A percentile compares a stretch with the other conserved stretches of the same genome.
Conservation (phyloP, 257 asterid species). For the Scutellaria galericulata region DNA sequence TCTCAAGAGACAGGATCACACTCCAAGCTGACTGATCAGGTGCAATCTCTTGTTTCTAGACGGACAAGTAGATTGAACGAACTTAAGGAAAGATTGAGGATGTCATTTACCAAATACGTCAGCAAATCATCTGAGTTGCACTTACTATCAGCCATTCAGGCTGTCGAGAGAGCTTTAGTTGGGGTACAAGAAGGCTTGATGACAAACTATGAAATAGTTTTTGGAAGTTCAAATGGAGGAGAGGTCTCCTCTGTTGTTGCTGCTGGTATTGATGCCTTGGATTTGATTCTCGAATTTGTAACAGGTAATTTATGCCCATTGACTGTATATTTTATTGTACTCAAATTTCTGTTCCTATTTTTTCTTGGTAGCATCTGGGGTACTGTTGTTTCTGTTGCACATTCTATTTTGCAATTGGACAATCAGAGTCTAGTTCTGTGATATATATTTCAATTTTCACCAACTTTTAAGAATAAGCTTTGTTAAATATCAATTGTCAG, state of each 20-base stretch:
- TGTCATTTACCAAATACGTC: constrained; percentile 62
- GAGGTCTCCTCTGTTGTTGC: constrained; percentile 74
- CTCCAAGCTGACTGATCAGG: constrained; percentile 46
- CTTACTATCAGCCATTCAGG: constrained; percentile 63
- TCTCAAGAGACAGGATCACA: constrained; percentile 63
- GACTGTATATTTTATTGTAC: constrained; percentile 7
- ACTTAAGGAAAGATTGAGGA: constrained; percentile 64
- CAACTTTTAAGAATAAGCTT: no score
- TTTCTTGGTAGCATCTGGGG: constrained; percentile 22
- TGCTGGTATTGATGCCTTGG: constrained; percentile 83
- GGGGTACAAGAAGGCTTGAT: constrained; percentile 70
- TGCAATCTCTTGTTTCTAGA: constrained; percentile 37
- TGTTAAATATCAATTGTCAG: no score
- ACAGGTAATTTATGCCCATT: constrained; percentile 57
- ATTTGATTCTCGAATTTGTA: constrained; percentile 71
- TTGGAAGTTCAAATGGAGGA: constrained; percentile 67
- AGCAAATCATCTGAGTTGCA: constrained; percentile 73
- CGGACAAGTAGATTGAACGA: constrained; percentile 53
- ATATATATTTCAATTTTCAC: background rate
- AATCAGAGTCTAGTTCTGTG: background rate
- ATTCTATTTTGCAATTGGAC: background rate
- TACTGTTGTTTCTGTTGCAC: background rate
- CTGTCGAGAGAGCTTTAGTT: constrained; percentile 90
- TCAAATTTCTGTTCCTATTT: constrained; percentile 1
- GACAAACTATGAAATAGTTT: constrained; percentile 65